phyloP scores from a whole-genome alignment of 2,329 filamentous ascomycete species.

The Fusarium lateritium region DNA sequence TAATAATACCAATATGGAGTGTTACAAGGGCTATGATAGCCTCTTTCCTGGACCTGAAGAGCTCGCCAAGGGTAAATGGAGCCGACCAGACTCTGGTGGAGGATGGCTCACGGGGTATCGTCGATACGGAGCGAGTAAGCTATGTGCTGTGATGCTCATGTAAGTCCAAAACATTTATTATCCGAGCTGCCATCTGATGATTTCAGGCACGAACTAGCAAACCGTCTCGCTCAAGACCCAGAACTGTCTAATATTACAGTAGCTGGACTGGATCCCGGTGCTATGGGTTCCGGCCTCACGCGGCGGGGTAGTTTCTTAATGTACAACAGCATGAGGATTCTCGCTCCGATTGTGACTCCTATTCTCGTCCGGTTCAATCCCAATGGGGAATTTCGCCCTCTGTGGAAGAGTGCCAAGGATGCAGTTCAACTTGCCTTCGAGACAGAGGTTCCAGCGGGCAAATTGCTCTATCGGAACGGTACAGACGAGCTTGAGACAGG shows the following conservation, averaged over 20 bases:
- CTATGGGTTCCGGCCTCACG: conserved; percentile 54
- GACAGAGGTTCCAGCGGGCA: conserved; percentile 46
- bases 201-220: conserved; percentile 53
- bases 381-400: conserved; percentile 51
- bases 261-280: conserved; percentile 57
- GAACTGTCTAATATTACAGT: conserved; percentile 54
- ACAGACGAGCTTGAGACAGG: conserved; percentile 48
- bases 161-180: conserved; percentile 30
- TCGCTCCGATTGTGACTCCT: conserved; percentile 46
- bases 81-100: conserved; percentile 49
- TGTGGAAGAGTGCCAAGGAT: conserved; percentile 54
- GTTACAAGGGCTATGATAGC: conserved; percentile 48
- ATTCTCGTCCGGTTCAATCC: conserved; percentile 47
- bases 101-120: conserved; percentile 51
- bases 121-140: conserved; percentile 58
- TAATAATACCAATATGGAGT: conserved; percentile 41
- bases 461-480: conserved; percentile 55
- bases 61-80: conserved; percentile 55
- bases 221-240: conserved; percentile 54
- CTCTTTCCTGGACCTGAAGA: conserved; percentile 51
- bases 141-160: conserved; percentile 57
- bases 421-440: conserved; percentile 53
- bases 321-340: conserved; percentile 41
- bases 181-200: conserved; percentile 17
- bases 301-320: conserved; percentile 48